Base-by-base conservation (phyloP, 257 asterid species). In the Primulina eburnea region DNA sequence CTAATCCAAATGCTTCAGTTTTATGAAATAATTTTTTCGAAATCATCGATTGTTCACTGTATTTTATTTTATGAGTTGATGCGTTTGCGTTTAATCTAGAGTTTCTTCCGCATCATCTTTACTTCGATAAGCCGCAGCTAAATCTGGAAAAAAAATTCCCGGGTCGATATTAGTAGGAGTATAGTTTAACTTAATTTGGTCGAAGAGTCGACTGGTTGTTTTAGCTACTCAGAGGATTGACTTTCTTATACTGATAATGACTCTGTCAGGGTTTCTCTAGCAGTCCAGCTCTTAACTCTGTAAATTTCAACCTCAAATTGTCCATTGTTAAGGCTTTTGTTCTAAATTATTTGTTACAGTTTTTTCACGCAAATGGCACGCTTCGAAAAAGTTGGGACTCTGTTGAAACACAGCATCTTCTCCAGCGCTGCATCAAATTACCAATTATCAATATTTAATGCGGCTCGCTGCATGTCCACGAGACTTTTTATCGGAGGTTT, bases 401-500 rank as follows among this genome's bases (percentile, higher is more conserved):
- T 89, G 14, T 76, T 90, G 79, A 85, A 75, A 85, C 92, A 73
- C 77, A 81, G 75, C 63, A 62, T 80, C 38, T 78, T 88, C 9
- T 73, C 65, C 33, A 71, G 76, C 74, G 73, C 74, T 60, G 66
- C 74, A 17, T 12, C 67, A 74, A 78, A 35, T 50, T 78, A 78
- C 47, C 88, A 82, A 16, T 64, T 82, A 55, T 83, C 95, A 17
- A 83, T 92, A 88, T 60, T 79, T 30, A 81, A 81, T 68, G 88
- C 95, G 30, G 37, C 84, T 21, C 93, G 96, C 32, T 69, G 85
- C 95, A 88, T 92, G 96, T 83, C 97, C 12, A 59, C 86, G 2
- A 88, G 82, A 82, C 96, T 88, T 62, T 88, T 87, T 43, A 26
- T 90, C 53, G 93, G 95, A 69, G 97, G 97, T 92, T 62, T 60